phyloP scores from a whole-genome alignment of 1,284 basidiomycete genomes.

The Cystobasidium pallidum region DNA sequence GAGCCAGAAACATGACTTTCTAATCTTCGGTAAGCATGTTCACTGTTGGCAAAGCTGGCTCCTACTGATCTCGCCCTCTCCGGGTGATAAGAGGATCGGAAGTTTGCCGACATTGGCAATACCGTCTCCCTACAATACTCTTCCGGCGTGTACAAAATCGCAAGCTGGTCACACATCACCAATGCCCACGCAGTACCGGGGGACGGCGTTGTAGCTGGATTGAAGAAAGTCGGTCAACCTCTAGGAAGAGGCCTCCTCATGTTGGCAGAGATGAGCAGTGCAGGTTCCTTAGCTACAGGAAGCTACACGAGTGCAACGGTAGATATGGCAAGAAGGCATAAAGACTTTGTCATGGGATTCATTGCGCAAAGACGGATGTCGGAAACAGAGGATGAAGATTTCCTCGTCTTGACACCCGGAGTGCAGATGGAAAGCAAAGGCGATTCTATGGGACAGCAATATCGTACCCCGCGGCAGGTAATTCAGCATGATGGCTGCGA shows the following conservation, averaged over 20 bases:
- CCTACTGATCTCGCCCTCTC: not conserved
- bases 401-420: slow-evolving; percentile 89
- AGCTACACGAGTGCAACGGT: slow-evolving; percentile 84
- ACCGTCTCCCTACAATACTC: slow-evolving; percentile 95
- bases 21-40: slow-evolving; percentile 73
- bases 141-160: slow-evolving; percentile 88
- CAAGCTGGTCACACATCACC: slow-evolving; percentile 94
- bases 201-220: slow-evolving; percentile 86
- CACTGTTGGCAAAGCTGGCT: too few relatives aligned
- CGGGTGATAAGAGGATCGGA: slow-evolving; percentile 73
- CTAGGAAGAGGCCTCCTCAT: slow-evolving; percentile 84
- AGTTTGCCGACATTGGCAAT: slow-evolving; percentile 99
- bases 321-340: slow-evolving; percentile 76
- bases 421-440: slow-evolving; percentile 82
- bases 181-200: slow-evolving; percentile 92
- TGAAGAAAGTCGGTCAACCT: slow-evolving; percentile 81
- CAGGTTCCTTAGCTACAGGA: slow-evolving; percentile 81
- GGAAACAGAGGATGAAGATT: slow-evolving; percentile 68
- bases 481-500: slow-evolving; percentile 86
- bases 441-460: slow-evolving; percentile 94
- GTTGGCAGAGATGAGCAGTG: slow-evolving; percentile 95
- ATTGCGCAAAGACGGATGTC: slow-evolving; percentile 87
- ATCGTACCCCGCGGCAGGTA: slow-evolving; percentile 86
- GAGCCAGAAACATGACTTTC: slow-evolving; percentile 81
- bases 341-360: slow-evolving; percentile 91